Evolutionary conservation across 768 basidiomycete genomes (phyloP), one percentile per base, ranked within the genome.

Genomic region (Pulveroboletus sp.): DNA sequence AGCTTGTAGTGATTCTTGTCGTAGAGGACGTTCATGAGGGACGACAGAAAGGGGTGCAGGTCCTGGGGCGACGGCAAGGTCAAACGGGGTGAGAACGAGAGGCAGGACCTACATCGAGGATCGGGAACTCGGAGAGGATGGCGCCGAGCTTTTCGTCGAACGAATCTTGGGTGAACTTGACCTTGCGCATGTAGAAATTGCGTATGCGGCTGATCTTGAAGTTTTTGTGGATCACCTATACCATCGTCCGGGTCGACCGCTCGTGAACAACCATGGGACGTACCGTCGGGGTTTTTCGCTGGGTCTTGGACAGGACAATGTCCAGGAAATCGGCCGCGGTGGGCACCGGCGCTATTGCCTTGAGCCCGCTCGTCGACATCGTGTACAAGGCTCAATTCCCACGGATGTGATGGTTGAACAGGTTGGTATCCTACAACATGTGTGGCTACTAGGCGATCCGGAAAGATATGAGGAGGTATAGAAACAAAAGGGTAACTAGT

Each of bases 1-100:
- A 99, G 88, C 73, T 98, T 98, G 82, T 97, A 97, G 67, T 99
- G 95, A 66, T 97, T 97, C 74, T 98, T 98, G 79, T 99, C 96
- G 71, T 99, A 99, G 35, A 99, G 80, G 14, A 99, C 96, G 70
- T 99, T 99, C 80, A 99, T 84, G 16, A 99, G 77, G 2, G 93
- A 94, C 2, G 92, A 80, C 16, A 98, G 76, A 76, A 98, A 99
- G 2, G 96, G 96, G 68, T 99, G 96, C 10, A 99, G 77, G 65
- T 98, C 95, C 77, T 82, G 47, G 32, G 19, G 45, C 10, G 30
- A 54, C 47, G 34, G 52, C 53, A 43, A 35, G 29, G 16, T 30
- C 13, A 35, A 42, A n/a, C 41, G 23, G 35, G 35, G 34, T 31
- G 16, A 34, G 13, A 7, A 17, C 19, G 6, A 12, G 29, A 34